Conservation (phyloP, 2,329 filamentous ascomycete genomes). For the Ceratocystis huliohia region DNA sequence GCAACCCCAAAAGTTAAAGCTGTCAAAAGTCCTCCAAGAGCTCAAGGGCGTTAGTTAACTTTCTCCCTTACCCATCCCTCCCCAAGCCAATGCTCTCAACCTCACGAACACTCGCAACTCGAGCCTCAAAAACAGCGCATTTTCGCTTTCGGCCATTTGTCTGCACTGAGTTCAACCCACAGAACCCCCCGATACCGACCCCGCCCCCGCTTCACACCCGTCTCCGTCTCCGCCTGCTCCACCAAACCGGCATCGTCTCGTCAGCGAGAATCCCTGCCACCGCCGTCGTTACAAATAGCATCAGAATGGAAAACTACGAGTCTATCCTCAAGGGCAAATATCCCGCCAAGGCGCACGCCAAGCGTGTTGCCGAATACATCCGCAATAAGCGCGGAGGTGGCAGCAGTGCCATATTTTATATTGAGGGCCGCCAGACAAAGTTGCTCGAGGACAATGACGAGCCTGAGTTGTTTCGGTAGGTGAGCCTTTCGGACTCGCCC, state of each 20-base stretch:
- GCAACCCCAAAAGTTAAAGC: too few species aligned
- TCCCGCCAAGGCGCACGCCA: slow-evolving; percentile 78
- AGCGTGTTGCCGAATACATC: slow-evolving; percentile 70
- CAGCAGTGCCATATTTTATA: slow-evolving; percentile 61
- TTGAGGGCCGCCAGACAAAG: slow-evolving; percentile 71
- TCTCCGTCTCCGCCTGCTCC: neutral
- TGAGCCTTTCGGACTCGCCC: neutral
- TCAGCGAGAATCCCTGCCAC: slow-evolving; percentile 12
- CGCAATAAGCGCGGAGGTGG: slow-evolving; percentile 50
- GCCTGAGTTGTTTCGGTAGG: slow-evolving; percentile 63
- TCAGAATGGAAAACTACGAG: slow-evolving; percentile 27
- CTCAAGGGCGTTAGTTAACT: too few species aligned
- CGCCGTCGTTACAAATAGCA: neutral
- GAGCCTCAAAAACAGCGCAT: neutral
- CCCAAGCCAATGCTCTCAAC: too few species aligned
- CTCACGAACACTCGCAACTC: too few species aligned
- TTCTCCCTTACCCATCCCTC: too few species aligned
- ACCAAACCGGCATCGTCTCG: neutral
- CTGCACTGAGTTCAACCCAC: neutral
- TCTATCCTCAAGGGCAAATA: slow-evolving; percentile 49
- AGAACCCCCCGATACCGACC: neutral
- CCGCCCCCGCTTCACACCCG: neutral
- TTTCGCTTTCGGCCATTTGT: neutral
- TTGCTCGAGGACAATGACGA: slow-evolving; percentile 85
- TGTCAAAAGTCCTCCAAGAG: too few species aligned